Base-by-base conservation (phyloP, 495 filamentous ascomycete genomes). In the Penicillium simplicissimum region DNA sequence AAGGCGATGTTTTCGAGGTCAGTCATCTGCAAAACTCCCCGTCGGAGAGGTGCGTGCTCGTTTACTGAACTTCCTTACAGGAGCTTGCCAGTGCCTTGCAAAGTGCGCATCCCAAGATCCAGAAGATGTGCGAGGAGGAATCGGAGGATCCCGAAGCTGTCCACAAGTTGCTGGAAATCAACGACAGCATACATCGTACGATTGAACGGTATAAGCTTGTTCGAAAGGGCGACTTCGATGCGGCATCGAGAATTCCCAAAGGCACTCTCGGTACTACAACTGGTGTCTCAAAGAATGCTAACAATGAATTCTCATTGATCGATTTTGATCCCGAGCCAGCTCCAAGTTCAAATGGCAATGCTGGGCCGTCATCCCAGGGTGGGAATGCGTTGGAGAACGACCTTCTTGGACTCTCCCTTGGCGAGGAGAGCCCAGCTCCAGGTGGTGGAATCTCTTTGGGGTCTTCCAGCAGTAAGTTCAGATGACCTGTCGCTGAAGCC, bases 121-220 rank as follows among this genome's bases (percentile, higher is more conserved):
- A 97, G 68, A 96, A 89, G 77, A 98, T 98, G 93, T 97, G 96
- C 71, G 96, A 98, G 71, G 95, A 98, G 69, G 95, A 98, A 70
- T 96, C 91, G 14, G 95, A 98, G 42, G 95, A 98, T 69, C 85
- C 91, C 51, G 96, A 97, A 76, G 95, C 95, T 15, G 95, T 98
- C 10, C 90, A 91, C 47, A 97, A 98, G 77, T 77, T 98, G 28
- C 80, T 98, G 40, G 92, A 98, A 73, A 97, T 98, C 63, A 98
- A 98, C 70, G 96, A 98, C 71, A 96, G 92, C 75, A 98, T 98
- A 84, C 92, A 97, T 70, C 87, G 93, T 58, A 98, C 95, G 1
- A 90, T 98, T 56, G 92, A 97, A 75, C 79, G 96, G 64, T 98
- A 98, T 71, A 96, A 90, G 78, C 79, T 97, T 47, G 84, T 96